A percentile compares a stretch with the other conserved stretches of the same genome.
These are phyloP conservation scores for Cronartium ribicola DNA, from an alignment of 1,284 basidiomycete species.

Conservation along the genomic window DNA sequence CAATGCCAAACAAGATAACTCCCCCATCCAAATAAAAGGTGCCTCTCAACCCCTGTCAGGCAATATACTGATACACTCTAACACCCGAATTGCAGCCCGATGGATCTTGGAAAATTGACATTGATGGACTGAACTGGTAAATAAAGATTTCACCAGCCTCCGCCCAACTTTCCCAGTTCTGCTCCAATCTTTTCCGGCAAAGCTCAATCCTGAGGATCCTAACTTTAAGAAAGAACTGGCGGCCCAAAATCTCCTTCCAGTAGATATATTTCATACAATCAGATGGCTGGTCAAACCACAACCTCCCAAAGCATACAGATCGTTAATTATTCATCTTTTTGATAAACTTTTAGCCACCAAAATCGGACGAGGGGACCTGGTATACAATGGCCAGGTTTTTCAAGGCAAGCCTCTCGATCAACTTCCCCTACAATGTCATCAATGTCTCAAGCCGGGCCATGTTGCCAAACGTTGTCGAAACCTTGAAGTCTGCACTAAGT, in stretches of 20 bases:
- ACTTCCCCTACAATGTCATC: neutral
- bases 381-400: neutral
- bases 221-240: too few relatives aligned
- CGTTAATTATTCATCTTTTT: neutral
- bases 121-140: too few relatives aligned
- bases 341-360: neutral
- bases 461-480: neutral
- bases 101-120: too few relatives aligned
- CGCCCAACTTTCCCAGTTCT: too few relatives aligned
- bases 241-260: neutral
- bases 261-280: neutral
- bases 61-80: too few relatives aligned
- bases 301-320: neutral
- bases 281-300: neutral
- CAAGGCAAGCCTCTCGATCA: neutral
- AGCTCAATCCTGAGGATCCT: too few relatives aligned
- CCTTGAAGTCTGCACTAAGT: neutral
- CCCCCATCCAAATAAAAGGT: too few relatives aligned
- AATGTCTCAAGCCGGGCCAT: neutral
- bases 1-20: too few relatives aligned
- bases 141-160: too few relatives aligned
- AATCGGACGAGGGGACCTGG: neutral
- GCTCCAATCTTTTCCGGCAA: too few relatives aligned
- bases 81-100: too few relatives aligned
- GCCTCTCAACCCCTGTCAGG: too few relatives aligned